These are phyloP conservation scores for Globisporangium iwayamae DNA, from an alignment of 352 stramenopile genomes.

Conservation along the genomic window DNA sequence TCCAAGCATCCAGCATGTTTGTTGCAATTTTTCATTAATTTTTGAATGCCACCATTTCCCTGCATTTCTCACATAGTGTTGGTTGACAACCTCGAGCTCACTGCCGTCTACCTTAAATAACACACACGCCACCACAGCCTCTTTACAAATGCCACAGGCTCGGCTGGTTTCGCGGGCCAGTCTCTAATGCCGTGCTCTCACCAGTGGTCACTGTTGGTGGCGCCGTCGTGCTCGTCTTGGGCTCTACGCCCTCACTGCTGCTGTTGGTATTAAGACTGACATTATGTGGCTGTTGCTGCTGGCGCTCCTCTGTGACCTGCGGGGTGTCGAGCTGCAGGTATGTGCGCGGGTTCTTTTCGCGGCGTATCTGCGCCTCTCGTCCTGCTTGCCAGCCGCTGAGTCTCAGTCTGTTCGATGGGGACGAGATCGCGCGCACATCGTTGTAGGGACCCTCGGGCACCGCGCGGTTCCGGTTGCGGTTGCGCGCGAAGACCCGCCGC, in stretches of 20 bases:
- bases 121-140: not conserved
- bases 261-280: not conserved
- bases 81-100: not conserved
- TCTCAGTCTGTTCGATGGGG: slow-evolving; percentile 56
- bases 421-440: slow-evolving; percentile 64
- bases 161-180: not conserved
- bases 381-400: slow-evolving; percentile 60
- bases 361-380: slow-evolving; percentile 51
- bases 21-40: not conserved
- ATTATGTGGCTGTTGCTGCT: slow-evolving; percentile 3
- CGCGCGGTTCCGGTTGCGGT: slow-evolving; percentile 13
- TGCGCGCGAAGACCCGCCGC: slow-evolving; percentile 34
- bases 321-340: slow-evolving; percentile 37
- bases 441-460: slow-evolving; percentile 59
- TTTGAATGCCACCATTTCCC: too few species aligned
- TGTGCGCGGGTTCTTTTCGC: slow-evolving; percentile 47
- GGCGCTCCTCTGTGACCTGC: slow-evolving; percentile 10
- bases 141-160: not conserved
- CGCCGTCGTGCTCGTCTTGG: not conserved
- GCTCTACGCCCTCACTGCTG: not conserved
- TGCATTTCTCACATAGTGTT: not conserved
- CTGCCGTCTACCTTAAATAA: not conserved
- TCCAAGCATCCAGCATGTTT: not conserved
- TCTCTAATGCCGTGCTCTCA: not conserved
- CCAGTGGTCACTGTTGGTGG: not conserved